These are phyloP conservation scores for Hymenoscyphus albidus DNA, from an alignment of 2,329 filamentous ascomycete species.

Conservation along the genomic window DNA sequence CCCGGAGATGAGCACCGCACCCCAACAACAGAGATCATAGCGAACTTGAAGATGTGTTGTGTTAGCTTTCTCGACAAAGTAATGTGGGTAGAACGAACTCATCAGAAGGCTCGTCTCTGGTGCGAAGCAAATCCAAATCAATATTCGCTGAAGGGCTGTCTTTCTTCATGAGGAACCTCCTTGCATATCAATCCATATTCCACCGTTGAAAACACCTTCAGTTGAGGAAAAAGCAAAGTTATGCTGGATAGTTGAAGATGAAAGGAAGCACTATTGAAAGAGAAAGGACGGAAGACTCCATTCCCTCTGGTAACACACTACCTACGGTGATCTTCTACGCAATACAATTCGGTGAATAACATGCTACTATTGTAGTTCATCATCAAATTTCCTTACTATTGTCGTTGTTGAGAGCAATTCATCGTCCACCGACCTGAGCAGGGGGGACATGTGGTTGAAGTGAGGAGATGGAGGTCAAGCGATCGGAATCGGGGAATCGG, in stretches of 20 bases:
- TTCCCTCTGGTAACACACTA: background rate
- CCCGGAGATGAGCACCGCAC: background rate
- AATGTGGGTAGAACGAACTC: background rate
- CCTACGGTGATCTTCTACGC: background rate
- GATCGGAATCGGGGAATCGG: no score
- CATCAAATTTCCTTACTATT: background rate
- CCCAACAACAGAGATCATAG: background rate
- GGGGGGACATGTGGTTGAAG: background rate
- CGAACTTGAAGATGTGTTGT: background rate
- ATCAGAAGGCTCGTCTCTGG: background rate
- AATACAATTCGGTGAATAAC: background rate
- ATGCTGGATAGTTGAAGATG: background rate
- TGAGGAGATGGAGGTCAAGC: background rate
- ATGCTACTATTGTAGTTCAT: background rate
- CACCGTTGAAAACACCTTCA: background rate
- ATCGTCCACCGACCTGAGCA: background rate
- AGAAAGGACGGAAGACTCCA: background rate
- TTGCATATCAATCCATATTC: background rate
- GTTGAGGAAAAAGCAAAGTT: slow-evolving; percentile 3
- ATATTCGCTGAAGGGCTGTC: background rate
- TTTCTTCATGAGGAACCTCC: background rate
- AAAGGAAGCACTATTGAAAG: background rate
- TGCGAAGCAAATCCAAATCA: background rate
- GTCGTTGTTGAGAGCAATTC: background rate
- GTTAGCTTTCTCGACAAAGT: background rate